Evolutionary conservation across 2,329 filamentous ascomycete genomes (phyloP).

Genomic region (Fusarium oligoseptatum): DNA sequence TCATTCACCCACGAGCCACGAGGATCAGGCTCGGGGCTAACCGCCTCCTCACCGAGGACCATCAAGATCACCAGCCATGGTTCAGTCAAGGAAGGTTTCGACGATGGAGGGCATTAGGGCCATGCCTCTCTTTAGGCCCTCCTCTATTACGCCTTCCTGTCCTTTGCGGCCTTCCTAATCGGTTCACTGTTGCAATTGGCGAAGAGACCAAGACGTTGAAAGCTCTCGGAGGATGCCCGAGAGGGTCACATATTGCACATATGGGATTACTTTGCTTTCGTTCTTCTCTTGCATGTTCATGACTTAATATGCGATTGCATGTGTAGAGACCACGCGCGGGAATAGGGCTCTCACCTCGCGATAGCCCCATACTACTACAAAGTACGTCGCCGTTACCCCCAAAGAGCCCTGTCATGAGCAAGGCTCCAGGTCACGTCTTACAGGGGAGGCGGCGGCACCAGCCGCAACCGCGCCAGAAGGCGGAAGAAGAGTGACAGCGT

Average conservation of each 20-base stretch:
- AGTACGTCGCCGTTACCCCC: background rate
- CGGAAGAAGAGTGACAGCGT: conserved; percentile 1
- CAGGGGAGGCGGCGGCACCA: conserved; percentile 9
- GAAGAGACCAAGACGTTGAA: background rate
- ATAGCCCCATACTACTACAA: background rate
- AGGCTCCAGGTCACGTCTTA: background rate
- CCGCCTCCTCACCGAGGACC: conserved; percentile 12
- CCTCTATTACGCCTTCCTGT: background rate
- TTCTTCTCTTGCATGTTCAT: background rate
- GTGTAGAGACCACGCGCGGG: background rate
- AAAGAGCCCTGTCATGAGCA: background rate
- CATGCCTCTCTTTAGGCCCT: background rate
- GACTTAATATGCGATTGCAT: background rate
- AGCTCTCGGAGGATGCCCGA: conserved; percentile 3
- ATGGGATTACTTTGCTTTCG: background rate
- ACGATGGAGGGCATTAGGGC: conserved; percentile 1
- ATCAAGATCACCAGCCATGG: conserved; percentile 18
- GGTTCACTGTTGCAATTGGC: background rate
- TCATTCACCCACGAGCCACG: conserved; percentile 31
- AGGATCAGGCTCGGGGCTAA: conserved; percentile 15
- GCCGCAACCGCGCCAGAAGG: background rate
- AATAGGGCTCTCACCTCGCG: background rate
- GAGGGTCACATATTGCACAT: background rate
- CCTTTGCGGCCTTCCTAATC: conserved; percentile 1
- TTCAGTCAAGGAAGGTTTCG: conserved; percentile 29